Conservation (phyloP, 345 rosid genomes). For the Rhizophora mangle region DNA sequence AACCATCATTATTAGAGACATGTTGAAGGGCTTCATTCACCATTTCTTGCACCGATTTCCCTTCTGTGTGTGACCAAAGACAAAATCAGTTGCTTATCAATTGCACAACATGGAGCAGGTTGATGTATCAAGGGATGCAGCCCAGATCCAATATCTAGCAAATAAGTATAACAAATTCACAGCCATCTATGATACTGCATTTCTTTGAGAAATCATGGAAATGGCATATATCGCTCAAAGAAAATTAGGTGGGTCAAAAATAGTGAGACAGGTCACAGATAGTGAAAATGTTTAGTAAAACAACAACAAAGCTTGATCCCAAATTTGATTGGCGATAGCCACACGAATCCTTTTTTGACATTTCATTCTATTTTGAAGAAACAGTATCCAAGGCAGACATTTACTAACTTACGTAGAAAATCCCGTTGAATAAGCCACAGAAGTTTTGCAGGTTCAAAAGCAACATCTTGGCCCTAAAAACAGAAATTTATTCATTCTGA, state of each 20-base stretch:
- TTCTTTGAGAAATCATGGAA: background rate
- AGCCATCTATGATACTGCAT: background rate
- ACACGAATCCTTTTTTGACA: too few species aligned
- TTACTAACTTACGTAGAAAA: slow-evolving; percentile 76
- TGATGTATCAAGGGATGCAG: background rate
- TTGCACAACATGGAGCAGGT: background rate
- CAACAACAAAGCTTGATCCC: background rate
- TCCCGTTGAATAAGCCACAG: slow-evolving; percentile 99
- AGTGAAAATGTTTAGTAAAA: background rate
- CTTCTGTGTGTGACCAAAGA: slow-evolving; percentile 54
- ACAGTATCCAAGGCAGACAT: slow-evolving; percentile 3
- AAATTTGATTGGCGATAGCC: too few species aligned
- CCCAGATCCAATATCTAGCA: background rate
- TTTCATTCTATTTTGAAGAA: background rate
- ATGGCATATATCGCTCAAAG: background rate
- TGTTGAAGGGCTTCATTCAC: slow-evolving; percentile 88
- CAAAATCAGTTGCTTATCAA: slow-evolving; percentile 15
- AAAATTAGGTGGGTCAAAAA: background rate
- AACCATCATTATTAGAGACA: slow-evolving; percentile 77
- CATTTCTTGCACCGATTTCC: slow-evolving; percentile 96
- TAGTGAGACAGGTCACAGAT: background rate
- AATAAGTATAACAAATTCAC: background rate
- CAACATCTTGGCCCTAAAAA: slow-evolving; percentile 88
- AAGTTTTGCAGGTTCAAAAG: slow-evolving; percentile 94
- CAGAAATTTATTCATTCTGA: slow-evolving; percentile 24